Conservation (phyloP, 768 basidiomycete genomes). For the Leccinum arenicola region DNA sequence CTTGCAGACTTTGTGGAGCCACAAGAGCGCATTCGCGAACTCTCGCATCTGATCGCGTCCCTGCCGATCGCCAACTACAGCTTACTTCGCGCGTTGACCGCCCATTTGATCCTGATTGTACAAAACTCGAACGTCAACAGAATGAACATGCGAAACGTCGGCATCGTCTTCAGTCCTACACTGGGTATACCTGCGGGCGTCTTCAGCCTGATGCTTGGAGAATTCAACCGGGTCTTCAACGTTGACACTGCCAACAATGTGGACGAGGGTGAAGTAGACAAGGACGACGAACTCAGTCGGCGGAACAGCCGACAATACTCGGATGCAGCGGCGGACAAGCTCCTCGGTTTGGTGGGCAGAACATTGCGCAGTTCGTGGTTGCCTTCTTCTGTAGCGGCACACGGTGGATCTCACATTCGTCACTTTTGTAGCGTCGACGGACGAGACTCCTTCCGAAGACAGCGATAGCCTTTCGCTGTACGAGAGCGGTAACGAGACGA, state of each 20-base stretch:
- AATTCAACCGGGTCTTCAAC: slow-evolving; percentile 93
- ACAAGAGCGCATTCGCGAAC: slow-evolving; percentile 83
- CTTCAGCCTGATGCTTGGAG: slow-evolving; percentile 90
- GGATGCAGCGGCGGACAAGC: slow-evolving; percentile 76
- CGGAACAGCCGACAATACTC: slow-evolving; percentile 85
- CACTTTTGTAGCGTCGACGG: slow-evolving; percentile 38
- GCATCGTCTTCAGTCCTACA: slow-evolving; percentile 97
- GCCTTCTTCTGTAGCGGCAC: not conserved
- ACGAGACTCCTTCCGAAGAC: slow-evolving; percentile 67
- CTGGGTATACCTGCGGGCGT: slow-evolving; percentile 97
- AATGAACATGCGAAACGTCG: slow-evolving; percentile 99
- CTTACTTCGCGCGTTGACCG: slow-evolving; percentile 87
- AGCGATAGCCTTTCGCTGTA: slow-evolving; percentile 67
- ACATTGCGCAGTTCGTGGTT: slow-evolving; percentile 55
- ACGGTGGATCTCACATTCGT: slow-evolving; percentile 1
- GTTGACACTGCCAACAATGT: slow-evolving; percentile 46
- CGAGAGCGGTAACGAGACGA: slow-evolving; percentile 73
- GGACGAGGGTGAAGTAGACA: slow-evolving; percentile 23
- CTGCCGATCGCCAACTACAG: slow-evolving; percentile 93
- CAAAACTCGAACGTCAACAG: slow-evolving; percentile 89
- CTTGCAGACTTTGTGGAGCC: slow-evolving; percentile 80
- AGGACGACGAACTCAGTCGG: slow-evolving; percentile 46
- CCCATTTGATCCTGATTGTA: slow-evolving; percentile 93
- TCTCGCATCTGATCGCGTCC: slow-evolving; percentile 80
- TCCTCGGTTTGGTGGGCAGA: slow-evolving; percentile 76